Evolutionary conservation across 768 basidiomycete species (phyloP).

Genomic region (Amanita rubescens): DNA sequence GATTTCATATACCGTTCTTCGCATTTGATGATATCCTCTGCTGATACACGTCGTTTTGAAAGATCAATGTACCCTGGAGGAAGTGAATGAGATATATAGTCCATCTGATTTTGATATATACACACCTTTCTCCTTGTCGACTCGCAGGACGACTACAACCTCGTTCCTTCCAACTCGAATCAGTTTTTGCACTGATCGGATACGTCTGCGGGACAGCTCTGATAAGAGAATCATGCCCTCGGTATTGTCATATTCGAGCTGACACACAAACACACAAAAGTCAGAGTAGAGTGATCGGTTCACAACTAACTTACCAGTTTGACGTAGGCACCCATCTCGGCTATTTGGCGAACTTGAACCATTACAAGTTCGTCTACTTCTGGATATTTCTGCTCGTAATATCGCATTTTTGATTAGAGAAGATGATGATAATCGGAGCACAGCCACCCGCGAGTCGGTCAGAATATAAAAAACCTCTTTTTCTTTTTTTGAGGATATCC

Average conservation of each 20-base stretch:
- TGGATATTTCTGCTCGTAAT: slow-evolving; percentile 89
- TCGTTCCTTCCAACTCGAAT: slow-evolving; percentile 97
- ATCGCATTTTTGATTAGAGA: slow-evolving; percentile 55
- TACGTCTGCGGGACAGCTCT: slow-evolving; percentile 92
- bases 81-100: too few relatives aligned
- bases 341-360: slow-evolving; percentile 99
- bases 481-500: too few relatives aligned
- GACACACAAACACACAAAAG: too few relatives aligned
- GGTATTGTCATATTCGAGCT: slow-evolving; percentile 99
- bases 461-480: too few relatives aligned
- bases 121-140: slow-evolving; percentile 98
- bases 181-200: slow-evolving; percentile 94
- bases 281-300: background rate
- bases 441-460: too few relatives aligned
- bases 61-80: slow-evolving; percentile 98
- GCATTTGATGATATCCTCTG: slow-evolving; percentile 98
- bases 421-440: background rate
- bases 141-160: slow-evolving; percentile 94
- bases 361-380: slow-evolving; percentile 98
- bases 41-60: slow-evolving; percentile 95
- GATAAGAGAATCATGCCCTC: slow-evolving; percentile 99
- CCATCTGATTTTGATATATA: slow-evolving; percentile 13
- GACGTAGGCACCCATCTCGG: slow-evolving; percentile 99
- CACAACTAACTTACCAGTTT: slow-evolving; percentile 65
- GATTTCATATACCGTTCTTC: slow-evolving; percentile 98